A percentile compares a stretch with the other conserved stretches of the same genome.
Conservation (phyloP, 768 basidiomycete genomes). For the Pisolithus microcarpus region DNA sequence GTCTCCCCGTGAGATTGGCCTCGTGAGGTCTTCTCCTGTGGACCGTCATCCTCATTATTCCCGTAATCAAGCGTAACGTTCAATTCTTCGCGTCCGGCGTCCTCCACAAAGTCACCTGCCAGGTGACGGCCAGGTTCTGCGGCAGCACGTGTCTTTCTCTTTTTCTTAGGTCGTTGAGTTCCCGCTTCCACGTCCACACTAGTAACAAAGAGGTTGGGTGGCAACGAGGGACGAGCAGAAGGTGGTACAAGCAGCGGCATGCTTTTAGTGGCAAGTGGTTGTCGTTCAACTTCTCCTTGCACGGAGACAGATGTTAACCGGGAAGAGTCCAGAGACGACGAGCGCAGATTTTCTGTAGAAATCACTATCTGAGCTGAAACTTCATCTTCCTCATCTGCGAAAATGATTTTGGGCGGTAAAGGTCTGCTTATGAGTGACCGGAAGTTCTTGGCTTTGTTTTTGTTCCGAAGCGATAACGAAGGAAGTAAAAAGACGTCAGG, state of each 20-base stretch:
- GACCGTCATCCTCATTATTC: background rate
- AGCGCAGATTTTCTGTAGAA: background rate
- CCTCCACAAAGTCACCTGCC: background rate
- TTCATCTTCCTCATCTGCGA: conserved; percentile 23
- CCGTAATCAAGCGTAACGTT: conserved; percentile 10
- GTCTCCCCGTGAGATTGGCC: background rate
- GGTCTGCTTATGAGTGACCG: conserved; percentile 41
- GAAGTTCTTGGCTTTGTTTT: conserved; percentile 70
- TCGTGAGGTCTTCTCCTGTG: background rate
- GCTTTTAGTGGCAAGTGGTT: conserved; percentile 4
- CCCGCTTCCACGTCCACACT: conserved; percentile 62
- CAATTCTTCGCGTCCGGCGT: background rate
- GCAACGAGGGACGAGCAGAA: conserved; percentile 52
- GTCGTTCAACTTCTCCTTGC: background rate
- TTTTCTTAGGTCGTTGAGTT: conserved; percentile 28
- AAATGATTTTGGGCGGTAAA: conserved; percentile 49
- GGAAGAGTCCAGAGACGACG: background rate
- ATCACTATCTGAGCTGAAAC: background rate
- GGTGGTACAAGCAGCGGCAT: conserved; percentile 48
- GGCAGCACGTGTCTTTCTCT: conserved; percentile 20
- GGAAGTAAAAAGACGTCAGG: conserved; percentile 23
- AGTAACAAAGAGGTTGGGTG: conserved; percentile 61
- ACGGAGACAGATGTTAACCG: background rate
- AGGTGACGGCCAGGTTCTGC: conserved; percentile 13
- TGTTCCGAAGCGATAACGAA: conserved; percentile 51